phyloP scores from a whole-genome alignment of 2,329 filamentous ascomycete species.

The Bipolaris gigantea region DNA sequence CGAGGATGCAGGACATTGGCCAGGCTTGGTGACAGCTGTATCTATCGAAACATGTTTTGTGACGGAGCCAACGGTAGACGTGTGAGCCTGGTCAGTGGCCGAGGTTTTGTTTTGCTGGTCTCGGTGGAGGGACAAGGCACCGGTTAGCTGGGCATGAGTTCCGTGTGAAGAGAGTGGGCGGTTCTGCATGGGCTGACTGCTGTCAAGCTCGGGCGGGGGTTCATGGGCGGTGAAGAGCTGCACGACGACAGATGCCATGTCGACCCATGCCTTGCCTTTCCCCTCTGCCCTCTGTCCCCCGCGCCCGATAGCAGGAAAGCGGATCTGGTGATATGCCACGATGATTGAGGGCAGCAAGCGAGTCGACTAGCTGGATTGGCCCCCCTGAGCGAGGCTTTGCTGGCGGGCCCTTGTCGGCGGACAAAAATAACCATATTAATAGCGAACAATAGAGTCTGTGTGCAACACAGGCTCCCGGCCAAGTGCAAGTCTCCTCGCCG shows the following conservation, averaged over 20 bases:
- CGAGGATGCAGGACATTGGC: background rate
- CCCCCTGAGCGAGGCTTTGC: background rate
- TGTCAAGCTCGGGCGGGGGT: background rate
- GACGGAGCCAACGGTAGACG: background rate
- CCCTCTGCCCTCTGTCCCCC: background rate
- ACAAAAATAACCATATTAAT: background rate
- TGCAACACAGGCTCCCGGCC: too few species aligned
- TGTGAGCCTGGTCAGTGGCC: background rate
- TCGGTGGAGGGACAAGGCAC: background rate
- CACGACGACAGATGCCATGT: background rate
- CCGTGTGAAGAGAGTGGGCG: background rate
- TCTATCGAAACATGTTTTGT: slow-evolving; percentile 12
- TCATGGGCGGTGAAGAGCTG: slow-evolving; percentile 5
- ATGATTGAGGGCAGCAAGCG: background rate
- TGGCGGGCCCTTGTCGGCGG: background rate
- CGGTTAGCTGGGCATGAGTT: background rate
- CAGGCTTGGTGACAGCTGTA: slow-evolving; percentile 1
- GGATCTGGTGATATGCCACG: background rate
- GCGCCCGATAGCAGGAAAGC: background rate
- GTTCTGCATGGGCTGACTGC: background rate
- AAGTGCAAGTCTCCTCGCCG: too few species aligned
- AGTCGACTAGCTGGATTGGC: background rate
- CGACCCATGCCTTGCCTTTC: background rate
- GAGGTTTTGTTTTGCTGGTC: background rate
- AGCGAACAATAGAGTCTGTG: background rate